These are phyloP conservation scores for Rhipidocladum racemiflorum DNA, from an alignment of 176 grass and related monocot genomes.

Conservation along the genomic window DNA sequence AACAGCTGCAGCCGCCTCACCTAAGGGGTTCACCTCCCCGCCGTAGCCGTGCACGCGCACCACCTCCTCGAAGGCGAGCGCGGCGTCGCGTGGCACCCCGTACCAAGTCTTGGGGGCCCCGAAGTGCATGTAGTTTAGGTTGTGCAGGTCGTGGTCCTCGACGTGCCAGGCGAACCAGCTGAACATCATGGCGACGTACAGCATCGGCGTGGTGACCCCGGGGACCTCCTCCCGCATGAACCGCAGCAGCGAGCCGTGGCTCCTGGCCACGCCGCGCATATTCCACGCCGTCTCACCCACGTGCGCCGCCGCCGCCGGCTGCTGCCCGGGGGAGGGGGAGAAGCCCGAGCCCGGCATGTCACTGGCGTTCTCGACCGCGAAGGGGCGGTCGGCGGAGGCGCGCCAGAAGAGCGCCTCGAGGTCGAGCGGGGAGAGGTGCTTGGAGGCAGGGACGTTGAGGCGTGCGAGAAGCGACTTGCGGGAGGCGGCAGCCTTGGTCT, in stretches of 20 bases:
- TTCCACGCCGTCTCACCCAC: conserved; percentile 89
- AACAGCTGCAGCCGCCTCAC: conserved; percentile 26
- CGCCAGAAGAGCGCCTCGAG: conserved; percentile 93
- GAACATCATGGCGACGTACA: conserved; percentile 87
- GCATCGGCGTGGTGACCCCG: conserved; percentile 82
- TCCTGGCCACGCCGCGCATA: conserved; percentile 62
- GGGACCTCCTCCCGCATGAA: conserved; percentile 81
- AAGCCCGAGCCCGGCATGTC: conserved; percentile 87
- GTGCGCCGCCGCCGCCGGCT: not conserved
- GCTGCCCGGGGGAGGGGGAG: conserved; percentile 13
- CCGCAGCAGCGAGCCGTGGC: conserved; percentile 58
- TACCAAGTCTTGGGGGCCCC: conserved; percentile 89
- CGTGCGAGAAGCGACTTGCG: conserved; percentile 37
- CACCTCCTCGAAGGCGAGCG: conserved; percentile 78
- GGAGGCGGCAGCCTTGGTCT: conserved; percentile 46
- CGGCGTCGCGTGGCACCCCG: conserved; percentile 72
- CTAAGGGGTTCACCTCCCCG: conserved; percentile 72
- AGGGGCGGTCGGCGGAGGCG: conserved; percentile 51
- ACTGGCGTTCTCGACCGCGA: conserved; percentile 76
- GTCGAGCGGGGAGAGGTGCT: conserved; percentile 56
- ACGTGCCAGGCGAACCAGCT: conserved; percentile 98
- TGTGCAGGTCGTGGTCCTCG: conserved; percentile 92
- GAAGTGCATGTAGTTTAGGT: conserved; percentile 87
- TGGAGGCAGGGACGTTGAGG: conserved; percentile 32
- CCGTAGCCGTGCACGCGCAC: conserved; percentile 76